phyloP scores from a whole-genome alignment of 164 flowering plant species.

The Sedum album region DNA sequence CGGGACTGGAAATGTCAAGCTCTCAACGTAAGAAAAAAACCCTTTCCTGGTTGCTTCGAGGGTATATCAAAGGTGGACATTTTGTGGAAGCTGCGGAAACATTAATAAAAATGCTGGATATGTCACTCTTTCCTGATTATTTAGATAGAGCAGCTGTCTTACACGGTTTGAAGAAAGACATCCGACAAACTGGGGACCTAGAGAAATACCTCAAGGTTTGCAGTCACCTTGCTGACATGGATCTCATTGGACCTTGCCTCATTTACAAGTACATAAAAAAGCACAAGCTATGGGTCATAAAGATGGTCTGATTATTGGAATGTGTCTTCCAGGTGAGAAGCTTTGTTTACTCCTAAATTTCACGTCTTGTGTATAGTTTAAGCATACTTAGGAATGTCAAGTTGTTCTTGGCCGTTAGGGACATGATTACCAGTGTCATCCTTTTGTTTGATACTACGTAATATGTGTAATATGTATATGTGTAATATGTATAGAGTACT shows the following conservation, averaged over 20 bases:
- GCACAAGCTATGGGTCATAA: conserved; percentile 68
- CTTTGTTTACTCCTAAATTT: neutral
- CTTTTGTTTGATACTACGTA: neutral
- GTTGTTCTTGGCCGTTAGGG: neutral
- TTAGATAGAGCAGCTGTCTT: conserved; percentile 76
- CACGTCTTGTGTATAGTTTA: conserved; percentile 3
- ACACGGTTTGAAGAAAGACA: conserved; percentile 60
- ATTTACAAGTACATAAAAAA: conserved; percentile 60
- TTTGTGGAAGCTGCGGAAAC: conserved; percentile 67
- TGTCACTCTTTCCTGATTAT: conserved; percentile 64
- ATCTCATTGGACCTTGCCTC: conserved; percentile 64
- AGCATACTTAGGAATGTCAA: neutral
- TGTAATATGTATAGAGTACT: neutral
- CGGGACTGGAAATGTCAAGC: conserved; percentile 40
- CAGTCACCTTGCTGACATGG: conserved; percentile 60
- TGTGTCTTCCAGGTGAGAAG: neutral
- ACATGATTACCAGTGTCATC: neutral
- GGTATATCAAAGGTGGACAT: conserved; percentile 82
- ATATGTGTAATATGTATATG: too few species aligned
- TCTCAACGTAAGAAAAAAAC: conserved; percentile 49
- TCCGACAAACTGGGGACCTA: conserved; percentile 41
- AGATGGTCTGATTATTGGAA: conserved; percentile 39
- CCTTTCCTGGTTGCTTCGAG: conserved; percentile 77
- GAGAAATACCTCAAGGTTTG: conserved; percentile 68
- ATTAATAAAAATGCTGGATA: conserved; percentile 58